Evolutionary conservation across 2,329 filamentous ascomycete species (phyloP), one percentile per base, ranked within the genome.

Genomic region (Calonectria pauciramosa): DNA sequence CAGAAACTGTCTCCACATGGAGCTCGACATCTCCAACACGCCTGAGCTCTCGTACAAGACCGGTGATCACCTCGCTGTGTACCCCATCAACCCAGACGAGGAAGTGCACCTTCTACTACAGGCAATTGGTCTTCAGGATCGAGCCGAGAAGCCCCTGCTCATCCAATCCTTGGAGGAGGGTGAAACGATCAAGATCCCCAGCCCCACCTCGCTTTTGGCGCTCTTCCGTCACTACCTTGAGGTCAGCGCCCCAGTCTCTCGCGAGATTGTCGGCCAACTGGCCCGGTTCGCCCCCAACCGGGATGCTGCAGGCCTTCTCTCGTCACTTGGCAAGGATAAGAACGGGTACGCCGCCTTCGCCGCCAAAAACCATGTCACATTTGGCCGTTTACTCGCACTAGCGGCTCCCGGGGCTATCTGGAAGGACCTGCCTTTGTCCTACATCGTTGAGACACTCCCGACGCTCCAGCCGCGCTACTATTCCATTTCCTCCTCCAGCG

Each of bases 401-500:
- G 70, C 73, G 1, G 77, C 72, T 7, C 73, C 66, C n/a, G 77
- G 73, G 11, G 23, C 28, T 6, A 30, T 73, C 7, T 84, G 82
- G 81, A 64, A 71, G 1, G 66, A 75, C 1, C 32, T 84, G 9
- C 80, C 82, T 0, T 85, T 93, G 6, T 86, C 88, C 1, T 87
- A 89, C 63, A 90, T 92, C 80, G 84, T 94, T 9, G 87, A 89
- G 66, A 89, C 89, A 79, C 86, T 93, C 0, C 89, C 90, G 1
- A 86, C 87, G 0, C 56, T 79, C 11, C 75, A 90, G 16, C 86
- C 91, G 13, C 89, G 91, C 5, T 90, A 91, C 75, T 93, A 93
- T 81, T 91, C 89, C 9, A 92, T 93, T 73, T 92, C 91, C 0
- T 92, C 90, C 0, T 92, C 90, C 10, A 86, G 85, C 18, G 83